Percentiles rank a stretch among this genome's conserved stretches.
These are phyloP conservation scores for Striga hermonthica DNA, from an alignment of 305 asterid genomes.

Conservation along the genomic window DNA sequence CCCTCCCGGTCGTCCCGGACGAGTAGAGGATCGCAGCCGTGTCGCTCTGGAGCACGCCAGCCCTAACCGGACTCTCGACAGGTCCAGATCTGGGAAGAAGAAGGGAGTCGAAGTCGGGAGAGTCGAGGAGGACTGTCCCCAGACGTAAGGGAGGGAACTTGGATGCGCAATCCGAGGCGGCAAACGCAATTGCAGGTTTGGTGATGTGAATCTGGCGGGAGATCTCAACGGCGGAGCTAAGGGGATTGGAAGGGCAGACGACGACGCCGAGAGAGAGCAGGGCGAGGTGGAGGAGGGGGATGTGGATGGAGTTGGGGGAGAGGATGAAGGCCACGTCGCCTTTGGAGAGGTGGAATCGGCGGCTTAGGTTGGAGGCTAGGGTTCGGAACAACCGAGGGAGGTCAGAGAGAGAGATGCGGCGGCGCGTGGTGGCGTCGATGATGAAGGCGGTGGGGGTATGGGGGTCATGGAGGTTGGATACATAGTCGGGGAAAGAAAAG, in stretches of 20 bases:
- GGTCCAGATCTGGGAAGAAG: conserved; percentile 12
- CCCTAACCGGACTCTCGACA: conserved; percentile 9
- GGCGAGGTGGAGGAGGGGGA: conserved; percentile 54
- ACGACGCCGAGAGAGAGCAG: conserved; percentile 55
- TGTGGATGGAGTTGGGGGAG: conserved; percentile 49
- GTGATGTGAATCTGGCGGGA: conserved; percentile 43
- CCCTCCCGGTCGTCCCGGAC: conserved; percentile 75
- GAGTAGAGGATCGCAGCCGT: conserved; percentile 66
- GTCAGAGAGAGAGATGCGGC: conserved; percentile 43
- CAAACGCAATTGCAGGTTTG: conserved; percentile 49
- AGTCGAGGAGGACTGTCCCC: conserved; percentile 43
- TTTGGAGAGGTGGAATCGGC: conserved; percentile 35
- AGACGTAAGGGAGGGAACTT: conserved; percentile 36
- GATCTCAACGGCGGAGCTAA: conserved; percentile 49
- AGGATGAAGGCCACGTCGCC: conserved; percentile 53
- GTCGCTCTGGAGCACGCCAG: conserved; percentile 39
- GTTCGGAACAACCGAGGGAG: conserved; percentile 41
- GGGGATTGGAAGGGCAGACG: conserved; percentile 63
- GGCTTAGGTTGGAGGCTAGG: conserved; percentile 46
- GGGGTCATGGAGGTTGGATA: conserved; percentile 43
- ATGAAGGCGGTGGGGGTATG: conserved; percentile 43
- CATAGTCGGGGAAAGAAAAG: conserved; percentile 42
- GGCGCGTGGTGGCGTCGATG: conserved; percentile 52
- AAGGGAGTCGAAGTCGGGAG: conserved; percentile 46
- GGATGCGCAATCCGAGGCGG: conserved; percentile 32